Base-by-base conservation (phyloP, 2,329 filamentous ascomycete species). In the Blumeria graminis region DNA sequence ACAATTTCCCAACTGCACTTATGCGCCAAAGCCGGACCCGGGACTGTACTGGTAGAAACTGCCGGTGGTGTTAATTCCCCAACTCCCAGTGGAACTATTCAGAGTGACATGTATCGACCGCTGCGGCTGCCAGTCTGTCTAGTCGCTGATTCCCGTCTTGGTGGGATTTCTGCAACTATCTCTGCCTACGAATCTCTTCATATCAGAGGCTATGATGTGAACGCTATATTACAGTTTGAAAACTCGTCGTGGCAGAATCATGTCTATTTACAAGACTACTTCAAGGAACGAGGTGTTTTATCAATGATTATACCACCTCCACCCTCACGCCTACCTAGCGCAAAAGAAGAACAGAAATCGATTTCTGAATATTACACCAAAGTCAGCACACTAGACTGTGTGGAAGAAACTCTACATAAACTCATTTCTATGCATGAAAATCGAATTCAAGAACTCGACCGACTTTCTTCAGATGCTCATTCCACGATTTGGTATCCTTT, bases 1-100 rank as follows among this genome's bases (percentile, higher is more conserved):
- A 71, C 81, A 35, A 70, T 73, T 52, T 64, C 69, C 1, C 69
- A 72, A 56, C 70, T 75, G 1, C 65, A 67, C 6, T 61, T 68
- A n/a, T 71, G 71, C 56, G 71, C 74, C 3, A 62, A 65, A 18
- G 61, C 62, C 1, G 68, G 69, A 4, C 66, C 70, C 50, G 76
- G 76, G n/a, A 78, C 81, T 68, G 69, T 84, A 0, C 74, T 93
- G 51, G 71, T 92, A 50, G 86, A 93, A 66, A 92, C 86, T 1
- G 86, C 86, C 1, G 86, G 86, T 0, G 86, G 86, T 0, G 83
- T 90, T 0, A 80, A 90, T 59, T 90, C 85, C 0, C 86, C 86
- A 0, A 77, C 77, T 0, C 86, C 86, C 0, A 85, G 82, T 38
- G 84, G 85, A 9, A 82, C 74, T 1, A 79, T 82, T 0, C 86